Evolutionary conservation across 495 filamentous ascomycete genomes (phyloP).

Genomic region (Lepidopterella palustris): DNA sequence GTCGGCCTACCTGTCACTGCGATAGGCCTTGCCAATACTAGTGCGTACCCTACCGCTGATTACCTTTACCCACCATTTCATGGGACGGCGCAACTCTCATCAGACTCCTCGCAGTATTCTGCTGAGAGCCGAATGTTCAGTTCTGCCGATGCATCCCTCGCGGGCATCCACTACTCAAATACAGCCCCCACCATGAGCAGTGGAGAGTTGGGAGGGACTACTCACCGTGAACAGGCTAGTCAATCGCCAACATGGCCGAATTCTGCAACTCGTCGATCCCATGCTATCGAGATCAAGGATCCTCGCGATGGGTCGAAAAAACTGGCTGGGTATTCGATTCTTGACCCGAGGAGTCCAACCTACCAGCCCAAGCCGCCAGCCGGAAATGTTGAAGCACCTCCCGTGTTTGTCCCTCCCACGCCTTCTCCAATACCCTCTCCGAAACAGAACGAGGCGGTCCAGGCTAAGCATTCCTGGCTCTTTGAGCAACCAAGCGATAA

Average conservation of each 20-base stretch:
- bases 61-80: not conserved
- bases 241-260: not conserved
- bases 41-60: not conserved
- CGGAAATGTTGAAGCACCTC: not conserved
- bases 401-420: slow-evolving; percentile 13
- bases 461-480: slow-evolving; percentile 1
- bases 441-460: not conserved
- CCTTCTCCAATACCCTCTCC: slow-evolving; percentile 15
- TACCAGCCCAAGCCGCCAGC: slow-evolving; percentile 27
- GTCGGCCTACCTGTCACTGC: not conserved
- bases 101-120: not conserved
- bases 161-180: not conserved
- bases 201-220: not conserved
- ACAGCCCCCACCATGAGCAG: not conserved
- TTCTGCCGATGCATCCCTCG: not conserved
- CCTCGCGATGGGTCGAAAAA: slow-evolving; percentile 20
- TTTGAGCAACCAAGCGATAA: slow-evolving; percentile 2
- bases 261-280: slow-evolving; percentile 29
- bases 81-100: not conserved
- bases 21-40: not conserved
- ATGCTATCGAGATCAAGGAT: slow-evolving; percentile 32
- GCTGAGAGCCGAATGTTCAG: not conserved
- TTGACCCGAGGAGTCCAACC: slow-evolving; percentile 35
- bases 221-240: not conserved
- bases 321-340: slow-evolving; percentile 10